These are phyloP conservation scores for Ceratocystis eucalypticola DNA, from an alignment of 2,329 filamentous ascomycete species.

Conservation along the genomic window DNA sequence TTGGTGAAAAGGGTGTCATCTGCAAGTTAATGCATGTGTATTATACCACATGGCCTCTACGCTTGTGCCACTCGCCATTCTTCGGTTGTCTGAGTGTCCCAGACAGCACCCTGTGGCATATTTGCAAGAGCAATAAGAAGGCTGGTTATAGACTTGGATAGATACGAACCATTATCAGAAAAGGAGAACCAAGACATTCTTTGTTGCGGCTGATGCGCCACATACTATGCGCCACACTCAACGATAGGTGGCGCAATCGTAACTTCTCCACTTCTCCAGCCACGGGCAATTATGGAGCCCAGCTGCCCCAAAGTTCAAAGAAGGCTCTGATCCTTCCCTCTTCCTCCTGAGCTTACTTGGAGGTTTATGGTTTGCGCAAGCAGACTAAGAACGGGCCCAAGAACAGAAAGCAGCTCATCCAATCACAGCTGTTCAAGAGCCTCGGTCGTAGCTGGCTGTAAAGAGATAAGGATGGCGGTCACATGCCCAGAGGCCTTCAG, in stretches of 20 bases:
- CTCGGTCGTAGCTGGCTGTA: neutral
- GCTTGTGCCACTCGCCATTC: neutral
- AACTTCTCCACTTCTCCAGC: neutral
- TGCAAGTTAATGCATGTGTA: neutral
- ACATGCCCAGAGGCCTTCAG: neutral
- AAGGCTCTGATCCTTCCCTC: slow-evolving; percentile 2
- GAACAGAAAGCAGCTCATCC: neutral
- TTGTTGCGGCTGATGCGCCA: neutral
- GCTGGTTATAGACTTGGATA: neutral
- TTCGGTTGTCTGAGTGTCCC: neutral
- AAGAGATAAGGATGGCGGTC: neutral
- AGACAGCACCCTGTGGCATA: neutral
- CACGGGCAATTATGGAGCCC: slow-evolving; percentile 2
- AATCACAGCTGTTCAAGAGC: neutral
- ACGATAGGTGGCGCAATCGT: no score
- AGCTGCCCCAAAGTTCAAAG: neutral
- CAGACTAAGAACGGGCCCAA: neutral
- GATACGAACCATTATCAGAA: neutral
- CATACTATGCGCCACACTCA: neutral
- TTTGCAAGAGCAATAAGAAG: neutral
- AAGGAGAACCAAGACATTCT: neutral
- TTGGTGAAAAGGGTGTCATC: neutral
- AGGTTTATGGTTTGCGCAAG: slow-evolving; percentile 6
- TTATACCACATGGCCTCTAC: neutral
- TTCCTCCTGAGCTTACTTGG: neutral